phyloP scores from a whole-genome alignment of 192 early-diverging fungal genomes.

The Linnemannia elongata region DNA sequence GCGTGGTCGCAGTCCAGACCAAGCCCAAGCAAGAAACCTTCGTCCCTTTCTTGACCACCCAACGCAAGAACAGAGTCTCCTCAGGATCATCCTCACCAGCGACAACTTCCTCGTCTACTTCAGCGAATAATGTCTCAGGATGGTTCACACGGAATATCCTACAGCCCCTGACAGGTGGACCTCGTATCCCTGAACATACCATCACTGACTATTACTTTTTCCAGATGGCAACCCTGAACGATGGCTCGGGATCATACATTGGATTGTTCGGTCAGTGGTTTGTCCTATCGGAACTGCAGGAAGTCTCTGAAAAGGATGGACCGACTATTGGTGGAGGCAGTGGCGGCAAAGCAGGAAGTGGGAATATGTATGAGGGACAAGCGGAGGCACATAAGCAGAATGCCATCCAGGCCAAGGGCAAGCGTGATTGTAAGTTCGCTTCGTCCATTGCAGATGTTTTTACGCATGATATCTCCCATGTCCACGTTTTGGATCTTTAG shows the following conservation, averaged over 20 bases:
- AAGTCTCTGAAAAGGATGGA: constrained; percentile 1
- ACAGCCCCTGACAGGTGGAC: constrained; percentile 33
- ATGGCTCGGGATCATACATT: constrained; percentile 53
- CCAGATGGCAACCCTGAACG: constrained; percentile 37
- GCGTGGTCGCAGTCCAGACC: constrained; percentile 40
- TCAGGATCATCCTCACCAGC: not conserved
- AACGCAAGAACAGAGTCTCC: constrained; percentile 24
- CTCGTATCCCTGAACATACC: constrained; percentile 49
- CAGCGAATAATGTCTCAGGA: constrained; percentile 16
- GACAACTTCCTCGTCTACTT: not conserved
- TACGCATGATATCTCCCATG: not conserved
- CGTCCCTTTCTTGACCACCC: constrained; percentile 36
- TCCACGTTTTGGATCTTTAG: not conserved
- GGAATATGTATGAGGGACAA: constrained; percentile 28
- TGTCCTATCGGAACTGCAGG: constrained; percentile 47
- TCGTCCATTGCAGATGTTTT: not conserved
- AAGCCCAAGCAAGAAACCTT: constrained; percentile 51
- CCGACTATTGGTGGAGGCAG: not conserved
- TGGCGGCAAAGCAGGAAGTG: not conserved
- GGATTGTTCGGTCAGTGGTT: constrained; percentile 55
- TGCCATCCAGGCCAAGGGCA: constrained; percentile 56
- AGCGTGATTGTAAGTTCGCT: constrained; percentile 49
- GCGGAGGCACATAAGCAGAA: constrained; percentile 42
- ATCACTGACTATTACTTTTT: constrained; percentile 54
- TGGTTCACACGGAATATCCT: constrained; percentile 54